Conservation (phyloP, 495 filamentous ascomycete species). For the Talaromyces trachyspermus region DNA sequence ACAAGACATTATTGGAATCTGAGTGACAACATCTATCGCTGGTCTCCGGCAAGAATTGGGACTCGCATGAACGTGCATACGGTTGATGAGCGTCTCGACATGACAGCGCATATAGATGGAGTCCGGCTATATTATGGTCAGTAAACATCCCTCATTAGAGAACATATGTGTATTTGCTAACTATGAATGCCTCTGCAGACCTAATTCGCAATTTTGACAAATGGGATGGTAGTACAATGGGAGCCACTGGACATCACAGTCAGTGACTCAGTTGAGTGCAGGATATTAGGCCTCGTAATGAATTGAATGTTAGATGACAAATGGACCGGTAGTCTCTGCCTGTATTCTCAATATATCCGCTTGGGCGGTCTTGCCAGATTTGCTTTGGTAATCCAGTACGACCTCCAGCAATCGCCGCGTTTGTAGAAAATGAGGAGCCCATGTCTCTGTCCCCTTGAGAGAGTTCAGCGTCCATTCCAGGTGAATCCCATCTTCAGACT, state of each 20-base stretch:
- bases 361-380: not conserved
- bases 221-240: not conserved
- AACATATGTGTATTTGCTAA: not conserved
- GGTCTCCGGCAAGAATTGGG: conserved; percentile 41
- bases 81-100: conserved; percentile 50
- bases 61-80: conserved; percentile 50
- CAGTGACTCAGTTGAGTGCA: not conserved
- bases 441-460: not conserved
- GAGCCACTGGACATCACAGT: not conserved
- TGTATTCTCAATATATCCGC: not conserved
- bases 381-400: not conserved
- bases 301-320: not conserved
- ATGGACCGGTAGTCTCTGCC: not conserved
- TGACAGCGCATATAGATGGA: conserved; percentile 49
- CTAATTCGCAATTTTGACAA: conserved; percentile 2
- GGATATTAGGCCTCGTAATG: not conserved
- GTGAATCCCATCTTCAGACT: not conserved
- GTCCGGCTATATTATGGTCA: conserved; percentile 47
- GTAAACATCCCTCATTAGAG: not conserved
- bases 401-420: not conserved
- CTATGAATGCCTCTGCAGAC: not conserved
- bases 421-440: not conserved
- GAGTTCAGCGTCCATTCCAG: not conserved
- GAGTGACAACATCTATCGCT: conserved; percentile 60
- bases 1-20: conserved; percentile 64